These are phyloP conservation scores for Glycine soja DNA, from an alignment of 306 rosid genomes.

Conservation along the genomic window DNA sequence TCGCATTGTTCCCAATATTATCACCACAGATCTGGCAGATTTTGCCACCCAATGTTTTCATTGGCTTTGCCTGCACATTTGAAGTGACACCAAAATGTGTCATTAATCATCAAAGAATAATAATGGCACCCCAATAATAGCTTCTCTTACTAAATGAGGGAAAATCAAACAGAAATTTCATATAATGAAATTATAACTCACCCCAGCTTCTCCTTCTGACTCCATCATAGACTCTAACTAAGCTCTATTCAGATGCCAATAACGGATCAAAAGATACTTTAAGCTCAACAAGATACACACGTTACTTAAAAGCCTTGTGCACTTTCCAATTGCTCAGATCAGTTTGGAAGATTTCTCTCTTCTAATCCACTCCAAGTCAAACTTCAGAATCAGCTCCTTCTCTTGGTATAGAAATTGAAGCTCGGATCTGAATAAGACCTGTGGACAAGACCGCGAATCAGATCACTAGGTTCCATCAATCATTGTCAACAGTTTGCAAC, in stretches of 20 bases:
- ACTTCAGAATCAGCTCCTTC: constrained; percentile 40
- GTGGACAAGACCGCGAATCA: constrained; percentile 34
- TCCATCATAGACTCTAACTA: constrained; percentile 74
- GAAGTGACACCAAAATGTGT: constrained; percentile 24
- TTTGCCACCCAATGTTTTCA: constrained; percentile 63
- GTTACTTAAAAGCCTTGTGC: constrained; percentile 42
- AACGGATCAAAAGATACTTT: constrained; percentile 47
- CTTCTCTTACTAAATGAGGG: not conserved
- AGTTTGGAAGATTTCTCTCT: constrained; percentile 20
- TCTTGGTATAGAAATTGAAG: constrained; percentile 30
- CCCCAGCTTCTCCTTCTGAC: constrained; percentile 72
- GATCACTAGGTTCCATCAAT: constrained; percentile 42
- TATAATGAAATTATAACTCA: constrained; percentile 47
- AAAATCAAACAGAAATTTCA: constrained; percentile 37
- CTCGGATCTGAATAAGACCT: constrained; percentile 53
- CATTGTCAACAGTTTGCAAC: constrained; percentile 44
- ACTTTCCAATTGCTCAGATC: constrained; percentile 9
- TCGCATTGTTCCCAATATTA: constrained; percentile 71
- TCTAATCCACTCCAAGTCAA: not conserved
- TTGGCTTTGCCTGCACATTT: constrained; percentile 60
- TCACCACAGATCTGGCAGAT: constrained; percentile 97
- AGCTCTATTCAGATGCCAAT: constrained; percentile 50
- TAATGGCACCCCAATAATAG: constrained; percentile 20
- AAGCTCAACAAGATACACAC: constrained; percentile 61
- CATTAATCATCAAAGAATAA: constrained; percentile 26